These are phyloP conservation scores for Eimeria praecox DNA, from an alignment of 169 alveolate genomes.

Conservation along the genomic window DNA sequence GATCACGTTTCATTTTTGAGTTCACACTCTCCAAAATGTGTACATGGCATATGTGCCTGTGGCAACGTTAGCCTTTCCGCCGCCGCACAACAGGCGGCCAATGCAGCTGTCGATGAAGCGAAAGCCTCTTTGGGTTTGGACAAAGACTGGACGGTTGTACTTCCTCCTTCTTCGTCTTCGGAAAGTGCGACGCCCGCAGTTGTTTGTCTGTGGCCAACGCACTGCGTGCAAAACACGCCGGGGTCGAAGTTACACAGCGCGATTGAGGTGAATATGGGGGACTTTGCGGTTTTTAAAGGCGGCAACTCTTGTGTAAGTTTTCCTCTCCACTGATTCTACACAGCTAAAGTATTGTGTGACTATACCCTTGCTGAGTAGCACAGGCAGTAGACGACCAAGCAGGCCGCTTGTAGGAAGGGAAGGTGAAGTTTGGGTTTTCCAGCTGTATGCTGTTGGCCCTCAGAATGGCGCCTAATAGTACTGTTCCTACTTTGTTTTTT, in stretches of 20 bases:
- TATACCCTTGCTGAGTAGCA: neutral
- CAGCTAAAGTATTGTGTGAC: neutral
- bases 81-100: slow-evolving; percentile 19
- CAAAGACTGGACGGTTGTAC: slow-evolving; percentile 31
- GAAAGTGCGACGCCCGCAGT: neutral
- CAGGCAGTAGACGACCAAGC: neutral
- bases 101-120: slow-evolving; percentile 30
- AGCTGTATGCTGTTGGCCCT: neutral
- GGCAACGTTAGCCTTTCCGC: slow-evolving; percentile 27
- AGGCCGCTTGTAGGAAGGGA: neutral
- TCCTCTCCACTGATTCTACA: neutral
- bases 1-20: slow-evolving; percentile 74
- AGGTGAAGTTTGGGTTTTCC: neutral
- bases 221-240: slow-evolving; percentile 73
- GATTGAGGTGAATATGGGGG: slow-evolving; percentile 11
- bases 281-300: slow-evolving; percentile 50
- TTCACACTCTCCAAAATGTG: slow-evolving; percentile 58
- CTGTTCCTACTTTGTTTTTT: neutral
- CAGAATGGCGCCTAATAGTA: neutral
- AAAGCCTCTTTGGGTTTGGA: neutral
- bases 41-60: slow-evolving; percentile 45
- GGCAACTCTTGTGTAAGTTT: slow-evolving; percentile 19
- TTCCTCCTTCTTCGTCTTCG: neutral
- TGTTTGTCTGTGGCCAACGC: slow-evolving; percentile 70
- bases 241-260: slow-evolving; percentile 69